Base-by-base conservation (phyloP, 306 rosid genomes). In the Prunus padus region DNA sequence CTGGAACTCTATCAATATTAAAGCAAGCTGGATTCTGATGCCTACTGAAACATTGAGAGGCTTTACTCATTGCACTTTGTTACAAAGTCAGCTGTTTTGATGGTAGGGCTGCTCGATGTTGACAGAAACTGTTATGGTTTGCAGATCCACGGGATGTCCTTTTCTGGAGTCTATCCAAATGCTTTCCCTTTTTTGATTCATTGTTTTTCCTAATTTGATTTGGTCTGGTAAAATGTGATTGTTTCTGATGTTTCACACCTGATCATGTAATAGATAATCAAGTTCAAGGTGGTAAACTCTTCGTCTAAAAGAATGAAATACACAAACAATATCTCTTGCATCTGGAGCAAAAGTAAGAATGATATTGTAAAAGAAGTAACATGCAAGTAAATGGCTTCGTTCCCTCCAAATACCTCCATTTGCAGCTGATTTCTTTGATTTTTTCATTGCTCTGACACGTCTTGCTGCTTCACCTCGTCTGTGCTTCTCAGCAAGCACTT, bases 401-500 rank as follows among this genome's bases (percentile, higher is more conserved):
- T 25, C 52, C 73, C 28, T 71, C 16, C 79, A 77, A 60, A 76
- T 82, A 78, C 86, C 90, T 84, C 74, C 82, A 61, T 80, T 68
- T 63, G 90, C 57, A 73, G 70, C 28, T 49, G 28, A 13, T 20
- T 67, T 86, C 83, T 64, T 81, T 2, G 54, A 56, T 64, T 37
- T 85, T 72, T 74, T 87, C 87, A 22, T 71, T 19, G 82, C 87
- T 83, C 86, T 89, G 62, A 69, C 81, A 66, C 20, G 76, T 79
- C 97, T 87, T 2, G 97, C 96, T 61, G 82, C 96, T 31, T 81
- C 88, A 73, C 98, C 94, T 19, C 92, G 81, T 83, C 19, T 75
- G 83, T 92, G 96, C 84, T 92, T 90, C 89, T 92, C 96, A 56
- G 82, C 81, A 67, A 92, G 89, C 74, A 90, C 96, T 76, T 67